Evolutionary conservation across 2,329 filamentous ascomycete species (phyloP), one percentile per base, ranked within the genome.

Genomic region (Aquanectria penicillioides): DNA sequence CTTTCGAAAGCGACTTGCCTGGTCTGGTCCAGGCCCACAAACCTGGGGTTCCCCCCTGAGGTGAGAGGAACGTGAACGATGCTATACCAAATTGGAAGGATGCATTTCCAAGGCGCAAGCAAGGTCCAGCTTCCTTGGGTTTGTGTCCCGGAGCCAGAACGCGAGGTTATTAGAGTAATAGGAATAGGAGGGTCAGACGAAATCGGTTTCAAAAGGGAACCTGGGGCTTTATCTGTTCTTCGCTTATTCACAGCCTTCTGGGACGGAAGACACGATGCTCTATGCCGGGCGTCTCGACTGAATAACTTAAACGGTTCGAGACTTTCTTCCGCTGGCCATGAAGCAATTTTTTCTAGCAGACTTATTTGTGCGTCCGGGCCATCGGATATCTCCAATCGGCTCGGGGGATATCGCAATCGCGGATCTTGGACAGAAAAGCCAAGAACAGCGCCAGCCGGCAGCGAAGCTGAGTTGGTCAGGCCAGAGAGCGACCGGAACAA

Each of bases 81-180:
- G 41, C 87, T 88, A 68, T 94, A 90, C 95, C 95, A 99, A 26
- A 97, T 81, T 0, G 92, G 87, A 29, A 87, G 81, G 29, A 98
- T 90, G 68, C 92, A 97, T 71, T 92, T 93, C 93, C 94, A 97
- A 0, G 95, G 95, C 3, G 95, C 83, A 20, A 98, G 81, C 2
- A 98, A 73, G 0, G 89, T 95, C 93, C 93, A 98, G 0, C 83
- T 88, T 0, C 90, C 89, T 43, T 90, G 87, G 2, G 81, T 78
- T 41, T 83, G 83, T 10, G 75, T 78, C 31, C 77, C 76, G 1
- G 73, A 68, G 10, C 77, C 73, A 9, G 82, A 73, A 4, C 86
- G 83, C 10, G 85, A 86, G 28, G 89, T 82, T 5, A 92, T 81
- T 6, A 96, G 77, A 2, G 94, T 80, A 33, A 94, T 77, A 1